phyloP scores from a whole-genome alignment of 2,329 filamentous ascomycete species.

The Penicillium expansum region DNA sequence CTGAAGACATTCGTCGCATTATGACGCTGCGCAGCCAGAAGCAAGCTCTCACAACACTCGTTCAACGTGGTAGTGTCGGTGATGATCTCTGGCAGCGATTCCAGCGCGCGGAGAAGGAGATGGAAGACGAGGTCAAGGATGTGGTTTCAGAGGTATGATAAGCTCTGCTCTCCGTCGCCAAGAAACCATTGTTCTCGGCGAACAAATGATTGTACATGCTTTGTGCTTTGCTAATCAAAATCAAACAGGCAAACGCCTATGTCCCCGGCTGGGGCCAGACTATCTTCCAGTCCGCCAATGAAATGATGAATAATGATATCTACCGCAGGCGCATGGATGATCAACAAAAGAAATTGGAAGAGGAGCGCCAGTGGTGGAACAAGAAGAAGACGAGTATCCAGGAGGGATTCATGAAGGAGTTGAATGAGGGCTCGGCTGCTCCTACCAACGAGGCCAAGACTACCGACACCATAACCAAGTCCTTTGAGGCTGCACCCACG shows the following conservation, averaged over 20 bases:
- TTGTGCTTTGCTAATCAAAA: conserved; percentile 19
- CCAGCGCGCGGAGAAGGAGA: conserved; percentile 88
- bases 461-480: conserved; percentile 16
- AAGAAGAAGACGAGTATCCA: conserved; percentile 72
- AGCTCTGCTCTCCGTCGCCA: neutral
- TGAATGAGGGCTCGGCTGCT: conserved; percentile 46
- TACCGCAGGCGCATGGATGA: conserved; percentile 73
- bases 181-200: neutral
- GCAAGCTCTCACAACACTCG: conserved; percentile 74
- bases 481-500: conserved; percentile 24
- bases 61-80: conserved; percentile 88
- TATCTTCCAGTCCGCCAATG: conserved; percentile 97
- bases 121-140: conserved; percentile 92
- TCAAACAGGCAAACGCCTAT: conserved; percentile 78
- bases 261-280: conserved; percentile 83
- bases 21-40: conserved; percentile 86
- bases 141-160: conserved; percentile 79
- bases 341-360: conserved; percentile 66
- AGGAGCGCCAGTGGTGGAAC: conserved; percentile 91
- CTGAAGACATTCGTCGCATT: conserved; percentile 89
- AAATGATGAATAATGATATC: conserved; percentile 81
- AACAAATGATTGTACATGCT: neutral
- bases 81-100: conserved; percentile 96
- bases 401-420: conserved; percentile 78
- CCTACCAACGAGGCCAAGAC: conserved; percentile 17